These are phyloP conservation scores for Cryphonectria carpinicola DNA, from an alignment of 2,329 filamentous ascomycete genomes.

Conservation along the genomic window DNA sequence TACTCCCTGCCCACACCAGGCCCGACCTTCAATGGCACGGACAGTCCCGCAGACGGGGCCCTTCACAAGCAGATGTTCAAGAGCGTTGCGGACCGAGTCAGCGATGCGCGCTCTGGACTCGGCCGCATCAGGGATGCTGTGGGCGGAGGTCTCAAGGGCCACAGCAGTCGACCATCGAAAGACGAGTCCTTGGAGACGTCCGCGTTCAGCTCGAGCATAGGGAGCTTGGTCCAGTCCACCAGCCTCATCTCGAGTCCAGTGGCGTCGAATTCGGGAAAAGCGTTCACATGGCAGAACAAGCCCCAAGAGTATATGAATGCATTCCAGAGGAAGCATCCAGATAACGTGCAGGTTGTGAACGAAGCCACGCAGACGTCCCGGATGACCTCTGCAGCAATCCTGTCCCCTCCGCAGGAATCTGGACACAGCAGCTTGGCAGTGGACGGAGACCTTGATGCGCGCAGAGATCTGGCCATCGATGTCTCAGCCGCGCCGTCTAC, in stretches of 20 bases:
- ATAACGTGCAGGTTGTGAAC: conserved; percentile 31
- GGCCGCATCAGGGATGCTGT: conserved; percentile 87
- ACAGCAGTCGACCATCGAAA: conserved; percentile 58
- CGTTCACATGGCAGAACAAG: conserved; percentile 68
- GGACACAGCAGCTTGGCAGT: conserved; percentile 23
- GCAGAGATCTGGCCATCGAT: conserved; percentile 48
- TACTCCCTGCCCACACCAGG: conserved; percentile 50
- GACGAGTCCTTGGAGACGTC: conserved; percentile 54
- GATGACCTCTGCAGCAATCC: conserved; percentile 13
- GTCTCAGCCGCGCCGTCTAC: conserved; percentile 63
- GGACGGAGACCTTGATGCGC: conserved; percentile 44
- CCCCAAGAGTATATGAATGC: conserved; percentile 60
- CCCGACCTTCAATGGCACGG: conserved; percentile 51
- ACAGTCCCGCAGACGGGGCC: conserved; percentile 57
- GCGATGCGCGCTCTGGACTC: conserved; percentile 79
- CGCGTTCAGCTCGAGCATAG: conserved; percentile 40
- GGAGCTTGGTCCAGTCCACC: conserved; percentile 43
- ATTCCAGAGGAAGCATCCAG: conserved; percentile 41
- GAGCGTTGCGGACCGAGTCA: conserved; percentile 77
- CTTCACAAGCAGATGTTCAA: conserved; percentile 73
- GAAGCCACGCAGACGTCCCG: conserved; percentile 26
- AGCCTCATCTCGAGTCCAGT: conserved; percentile 43
- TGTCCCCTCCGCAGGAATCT: conserved; percentile 32
- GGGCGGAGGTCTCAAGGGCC: conserved; percentile 60
- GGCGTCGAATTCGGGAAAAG: conserved; percentile 45